Evolutionary conservation across 2,329 filamentous ascomycete species (phyloP).

Genomic region (Aspergillus sp.): DNA sequence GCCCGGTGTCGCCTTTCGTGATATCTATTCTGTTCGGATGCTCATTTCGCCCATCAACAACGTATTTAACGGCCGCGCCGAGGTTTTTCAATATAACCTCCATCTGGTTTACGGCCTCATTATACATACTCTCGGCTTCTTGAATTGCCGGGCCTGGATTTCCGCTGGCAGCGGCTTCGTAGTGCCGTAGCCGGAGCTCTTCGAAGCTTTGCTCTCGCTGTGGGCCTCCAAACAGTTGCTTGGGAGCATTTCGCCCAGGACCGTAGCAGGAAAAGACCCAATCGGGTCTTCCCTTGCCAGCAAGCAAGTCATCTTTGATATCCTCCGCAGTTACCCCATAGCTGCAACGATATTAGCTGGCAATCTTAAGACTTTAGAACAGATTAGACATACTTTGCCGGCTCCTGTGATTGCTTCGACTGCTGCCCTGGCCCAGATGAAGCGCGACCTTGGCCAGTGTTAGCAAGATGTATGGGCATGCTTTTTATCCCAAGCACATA

Average conservation of each 20-base stretch:
- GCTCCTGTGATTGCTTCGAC: slow-evolving; percentile 14
- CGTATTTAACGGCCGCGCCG: slow-evolving; percentile 69
- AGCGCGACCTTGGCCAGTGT: slow-evolving; percentile 21
- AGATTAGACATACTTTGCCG: slow-evolving; percentile 23
- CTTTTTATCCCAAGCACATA: background rate
- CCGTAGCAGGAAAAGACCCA: slow-evolving; percentile 89
- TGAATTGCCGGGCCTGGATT: slow-evolving; percentile 56
- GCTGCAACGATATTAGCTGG: slow-evolving; percentile 32
- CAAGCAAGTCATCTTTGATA: slow-evolving; percentile 66
- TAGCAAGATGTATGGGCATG: background rate
- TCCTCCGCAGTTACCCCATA: slow-evolving; percentile 58
- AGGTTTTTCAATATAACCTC: slow-evolving; percentile 68
- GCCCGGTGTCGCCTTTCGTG: slow-evolving; percentile 31
- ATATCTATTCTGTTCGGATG: slow-evolving; percentile 73
- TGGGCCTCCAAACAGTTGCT: slow-evolving; percentile 78
- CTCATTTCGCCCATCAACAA: slow-evolving; percentile 64
- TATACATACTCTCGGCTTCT: slow-evolving; percentile 57
- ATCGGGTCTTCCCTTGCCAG: slow-evolving; percentile 64
- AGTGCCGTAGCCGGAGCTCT: slow-evolving; percentile 74
- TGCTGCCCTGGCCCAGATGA: slow-evolving; percentile 19
- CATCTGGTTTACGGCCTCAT: slow-evolving; percentile 69
- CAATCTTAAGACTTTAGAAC: background rate
- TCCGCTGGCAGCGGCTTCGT: slow-evolving; percentile 62
- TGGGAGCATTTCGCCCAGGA: slow-evolving; percentile 72
- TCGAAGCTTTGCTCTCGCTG: slow-evolving; percentile 83